Evolutionary conservation across 441 rosid species (phyloP), one percentile per base, ranked within the genome.

Genomic region (Syzygium syzygioides): DNA sequence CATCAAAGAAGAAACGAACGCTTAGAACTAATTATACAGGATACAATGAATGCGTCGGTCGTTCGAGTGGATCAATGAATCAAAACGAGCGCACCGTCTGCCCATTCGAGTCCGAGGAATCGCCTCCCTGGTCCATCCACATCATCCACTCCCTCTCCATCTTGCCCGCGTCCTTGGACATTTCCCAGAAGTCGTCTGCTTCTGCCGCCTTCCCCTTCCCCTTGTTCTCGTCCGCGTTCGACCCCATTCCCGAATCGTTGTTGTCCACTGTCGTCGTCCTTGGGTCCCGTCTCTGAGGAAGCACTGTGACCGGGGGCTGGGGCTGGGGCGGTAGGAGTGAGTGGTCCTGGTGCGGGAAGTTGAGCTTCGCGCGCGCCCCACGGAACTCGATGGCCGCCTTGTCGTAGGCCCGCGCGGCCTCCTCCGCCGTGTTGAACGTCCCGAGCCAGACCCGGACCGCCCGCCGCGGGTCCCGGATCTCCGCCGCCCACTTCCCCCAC

Each of bases 71-170:
- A 71, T 71, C 45, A 13, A 71, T 32, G 48, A 34, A 68, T 68
- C 79, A 68, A 34, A 34, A 3, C 6, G 15, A 71, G 50, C 1
- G 9, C 50, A 3, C 4, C 4, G 90, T 23, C 83, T 85, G 87
- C 48, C 88, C 89, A 13, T 87, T 92, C 4, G 94, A 93, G 89
- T 94, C 95, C 15, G 94, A 92, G 0, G 95, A 94, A 55, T 90
- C 91, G 13, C 90, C 92, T 6, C 88, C 90, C 23, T 90, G 90
- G 85, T 89, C 94, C 94, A 94, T 91, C 90, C 76, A 87, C 92
- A 4, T 90, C 94, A 92, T 90, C 95, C 91, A 91, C 56, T 93
- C 89, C 45, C 8, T 19, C 8, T 90, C 87, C 71, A 95, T 45
- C 5, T 94, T 95, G 1, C 48, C 48, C 48, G 91, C 94, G 14